Base-by-base conservation (phyloP, 495 filamentous ascomycete species). In the Lasiosphaeria ovina region DNA sequence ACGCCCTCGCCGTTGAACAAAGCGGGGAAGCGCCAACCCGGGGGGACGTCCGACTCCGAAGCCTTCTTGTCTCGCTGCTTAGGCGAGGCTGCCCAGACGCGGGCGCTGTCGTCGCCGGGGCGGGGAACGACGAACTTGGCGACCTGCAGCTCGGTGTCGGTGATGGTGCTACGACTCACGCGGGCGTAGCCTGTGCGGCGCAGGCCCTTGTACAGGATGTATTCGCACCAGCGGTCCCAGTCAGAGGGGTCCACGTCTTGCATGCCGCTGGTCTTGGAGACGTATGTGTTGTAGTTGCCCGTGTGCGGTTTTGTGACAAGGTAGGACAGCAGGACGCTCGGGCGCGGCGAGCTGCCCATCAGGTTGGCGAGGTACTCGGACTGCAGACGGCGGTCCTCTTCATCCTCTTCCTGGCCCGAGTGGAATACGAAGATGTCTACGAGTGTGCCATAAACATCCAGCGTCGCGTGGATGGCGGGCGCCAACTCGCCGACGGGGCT, bases 211-310 rank as follows among this genome's bases (percentile, higher is more conserved):
- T 89, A 99, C 54, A 99, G 79, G 63, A 99, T 94, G 69, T 99
- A 99, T 79, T 99, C 94, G 77, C 95, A 99, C 95, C 95, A 99
- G 58, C 95, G 78, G 74, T 98, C 94, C 92, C 91, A 96, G 69
- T 99, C 95, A 12, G 80, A 88, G 8, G 86, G 83, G 66, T 99
- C 95, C 55, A 99, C 94, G 68, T 99, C 95, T 65, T 89, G 86
- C 95, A 99, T 99, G 24, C 90, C 89, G 59, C 89, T 93, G 51
- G 78, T 69, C 31, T 93, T 85, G 50, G 90, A 89, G 34, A 99
- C 95, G 68, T 96, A 98, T 1, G 86, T 96, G 72, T 98, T 95
- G 79, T 99, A 99, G 70, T 98, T 98, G 31, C 95, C 95, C 77
- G 96, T 78, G 40, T 87, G 81, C 0, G 95, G 95, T 71, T 87